Evolutionary conservation across 1,284 basidiomycete genomes (phyloP), one percentile per base, ranked within the genome.

Genomic region (Leccinum subfulvum): DNA sequence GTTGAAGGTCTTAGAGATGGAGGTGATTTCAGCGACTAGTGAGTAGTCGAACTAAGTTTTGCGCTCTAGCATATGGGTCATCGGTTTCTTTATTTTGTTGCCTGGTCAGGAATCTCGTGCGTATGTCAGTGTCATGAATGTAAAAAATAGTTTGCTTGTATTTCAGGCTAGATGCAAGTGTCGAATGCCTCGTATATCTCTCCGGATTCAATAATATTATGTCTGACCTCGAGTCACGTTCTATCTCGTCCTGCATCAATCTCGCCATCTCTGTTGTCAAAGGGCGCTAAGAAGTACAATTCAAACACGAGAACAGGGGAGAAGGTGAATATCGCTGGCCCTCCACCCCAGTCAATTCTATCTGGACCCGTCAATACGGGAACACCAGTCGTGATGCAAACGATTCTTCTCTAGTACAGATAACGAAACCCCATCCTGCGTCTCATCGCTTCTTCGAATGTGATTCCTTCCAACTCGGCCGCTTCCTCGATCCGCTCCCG

Each of bases 361-460:
- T 23, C 23, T 52, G 49, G 49, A 26, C 49, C 49, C 14, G 23
- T 52, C 14, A 26, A 16, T 4, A n/a, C 10, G 16, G 2, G 21
- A 49, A 14, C 13, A 49, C 13, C 49, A 51, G 1, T 49, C 7
- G 5, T 23, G 47, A 52, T 52, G 16, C 3, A 52, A 52, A 26
- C 51, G 1, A 26, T 3, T 26, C 14, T 52, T n/a, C 51, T 26
- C 9, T 69, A 71, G 21, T 67, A 68, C 21, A 66, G 47, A 47
- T 70, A 71, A 18, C 71, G 68, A 58, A 70, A 72, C 2, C 63
- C 62, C 69, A 78, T 84, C 60, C 81, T 75, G 59, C 78, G 78
- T 65, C 79, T 79, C 72, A 84, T 77, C 3, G 82, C 84, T 65
- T 83, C 77, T 10, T 83, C 82, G 54, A 84, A 81, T 0, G 80